Evolutionary conservation across 2,329 filamentous ascomycete genomes (phyloP), one percentile per base, ranked within the genome.

Genomic region (Calycina marina): DNA sequence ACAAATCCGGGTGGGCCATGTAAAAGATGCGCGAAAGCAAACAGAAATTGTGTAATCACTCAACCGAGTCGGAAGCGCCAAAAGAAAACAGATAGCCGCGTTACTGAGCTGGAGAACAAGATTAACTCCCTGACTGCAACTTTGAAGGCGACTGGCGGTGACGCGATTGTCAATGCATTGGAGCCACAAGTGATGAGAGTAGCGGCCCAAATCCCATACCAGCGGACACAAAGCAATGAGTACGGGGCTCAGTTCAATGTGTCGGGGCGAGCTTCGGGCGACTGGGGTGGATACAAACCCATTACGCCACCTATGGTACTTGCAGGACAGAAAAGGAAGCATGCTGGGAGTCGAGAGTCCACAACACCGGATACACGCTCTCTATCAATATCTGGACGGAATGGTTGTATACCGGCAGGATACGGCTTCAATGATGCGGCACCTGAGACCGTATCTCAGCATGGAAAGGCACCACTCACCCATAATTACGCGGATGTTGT

Each of bases 81-180:
- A 30, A 60, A 61, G 43, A 54, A 59, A 38, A 59, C 59, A 5
- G 59, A 62, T 31, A 59, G 56, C 22, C 42, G 59, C 15, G 58
- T 62, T 4, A 56, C 57, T 22, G 58, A 61, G 39, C 43, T 62
- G 30, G 59, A 62, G 46, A 53, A 54, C 40, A 58, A 60, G 39
- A 58, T 62, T 40, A 48, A 55, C 32, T 51, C 53, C 1, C 53
- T 61, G 49, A 8, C 8, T 9, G 20, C 20, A 3, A 9, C n/a
- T 9, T 51, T 56, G 17, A 52, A 54, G 13, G 48, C 48, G 31
- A 43, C 61, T 20, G 50, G 52, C 28, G 47, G 48, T 24, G 45
- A 45, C 16, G 48, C 46, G 33, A 41, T 44, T 26, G 42, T 34
- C 15, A 24, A 37, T 32, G 17, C 26, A 5, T 22, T 28, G 12